Percentiles rank a stretch among this genome's conserved stretches.
These are phyloP conservation scores for Neurospora sp. DNA, from an alignment of 495 filamentous ascomycete species.

Conservation along the genomic window DNA sequence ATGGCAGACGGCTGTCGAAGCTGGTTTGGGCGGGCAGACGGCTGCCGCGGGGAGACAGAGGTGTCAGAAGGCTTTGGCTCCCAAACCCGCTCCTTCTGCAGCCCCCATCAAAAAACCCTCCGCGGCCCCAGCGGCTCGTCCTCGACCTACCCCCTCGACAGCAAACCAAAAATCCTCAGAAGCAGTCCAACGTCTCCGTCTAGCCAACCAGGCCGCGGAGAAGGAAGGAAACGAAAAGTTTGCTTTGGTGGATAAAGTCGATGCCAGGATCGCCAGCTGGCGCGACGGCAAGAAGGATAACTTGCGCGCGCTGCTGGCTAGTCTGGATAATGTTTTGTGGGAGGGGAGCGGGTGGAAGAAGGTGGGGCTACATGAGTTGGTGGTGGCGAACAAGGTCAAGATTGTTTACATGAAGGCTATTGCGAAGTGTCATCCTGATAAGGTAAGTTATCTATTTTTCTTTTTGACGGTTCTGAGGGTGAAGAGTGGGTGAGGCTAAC, in stretches of 20 bases:
- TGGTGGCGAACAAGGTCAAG: constrained; percentile 88
- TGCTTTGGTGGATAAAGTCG: constrained; percentile 73
- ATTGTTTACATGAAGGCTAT: constrained; percentile 98
- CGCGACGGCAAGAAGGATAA: constrained; percentile 86
- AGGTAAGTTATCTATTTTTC: constrained; percentile 47
- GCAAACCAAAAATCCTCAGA: constrained; percentile 35
- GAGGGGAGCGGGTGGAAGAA: constrained; percentile 91
- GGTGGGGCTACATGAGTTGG: constrained; percentile 82
- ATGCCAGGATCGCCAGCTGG: constrained; percentile 68
- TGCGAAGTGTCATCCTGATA: constrained; percentile 96
- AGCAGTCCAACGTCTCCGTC: constrained; percentile 69
- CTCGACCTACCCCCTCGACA: constrained; percentile 4
- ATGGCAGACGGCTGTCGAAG: constrained; percentile 77
- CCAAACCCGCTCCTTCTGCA: constrained; percentile 27
- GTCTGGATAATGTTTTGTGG: constrained; percentile 85
- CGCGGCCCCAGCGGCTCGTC: constrained; percentile 30
- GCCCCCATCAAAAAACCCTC: no score
- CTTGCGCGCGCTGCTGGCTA: constrained; percentile 76
- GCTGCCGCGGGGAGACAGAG: constrained; percentile 81
- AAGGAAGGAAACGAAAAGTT: constrained; percentile 86
- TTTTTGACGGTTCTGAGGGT: no score
- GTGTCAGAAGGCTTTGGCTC: constrained; percentile 74
- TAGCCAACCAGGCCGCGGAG: constrained; percentile 74
- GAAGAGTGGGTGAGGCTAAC: no score
- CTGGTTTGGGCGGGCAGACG: constrained; percentile 68